Evolutionary conservation across 2,329 filamentous ascomycete genomes (phyloP).

Genomic region (Dactylonectria macrodidyma): DNA sequence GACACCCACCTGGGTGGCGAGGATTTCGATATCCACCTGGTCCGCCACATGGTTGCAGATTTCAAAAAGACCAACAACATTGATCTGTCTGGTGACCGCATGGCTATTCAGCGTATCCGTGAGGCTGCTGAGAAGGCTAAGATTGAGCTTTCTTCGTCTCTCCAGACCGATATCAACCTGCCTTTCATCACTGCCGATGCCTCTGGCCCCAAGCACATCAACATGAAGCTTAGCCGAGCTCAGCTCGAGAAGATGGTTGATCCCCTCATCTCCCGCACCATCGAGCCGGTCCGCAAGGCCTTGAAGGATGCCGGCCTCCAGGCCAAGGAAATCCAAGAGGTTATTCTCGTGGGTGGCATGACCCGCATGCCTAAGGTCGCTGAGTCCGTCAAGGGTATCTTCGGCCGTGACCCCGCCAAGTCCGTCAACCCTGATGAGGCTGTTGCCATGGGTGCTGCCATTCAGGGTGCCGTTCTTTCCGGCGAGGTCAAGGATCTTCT

Average conservation of each 20-base stretch:
- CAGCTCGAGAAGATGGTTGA: slow-evolving; percentile 96
- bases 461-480: slow-evolving; percentile 96
- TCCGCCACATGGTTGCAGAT: slow-evolving; percentile 92
- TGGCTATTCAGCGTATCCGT: slow-evolving; percentile 99
- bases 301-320: slow-evolving; percentile 94
- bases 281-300: slow-evolving; percentile 95
- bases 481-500: slow-evolving; percentile 97
- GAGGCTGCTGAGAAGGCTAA: slow-evolving; percentile 99
- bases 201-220: slow-evolving; percentile 98
- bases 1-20: slow-evolving; percentile 98
- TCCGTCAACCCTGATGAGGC: slow-evolving; percentile 99
- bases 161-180: slow-evolving; percentile 97
- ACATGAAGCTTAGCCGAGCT: slow-evolving; percentile 91
- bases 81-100: slow-evolving; percentile 91
- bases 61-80: slow-evolving; percentile 98
- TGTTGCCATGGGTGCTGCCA: slow-evolving; percentile 96
- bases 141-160: slow-evolving; percentile 96
- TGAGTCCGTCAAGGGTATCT: slow-evolving; percentile 96
- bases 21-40: slow-evolving; percentile 96
- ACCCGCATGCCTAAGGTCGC: slow-evolving; percentile 99
- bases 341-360: slow-evolving; percentile 99
- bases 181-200: slow-evolving; percentile 98
- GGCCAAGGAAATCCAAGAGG: slow-evolving; percentile 96
- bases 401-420: slow-evolving; percentile 96
- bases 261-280: slow-evolving; percentile 86